These are phyloP conservation scores for Micromonas pusilla DNA, from an alignment of 139 green algal species.

Conservation along the genomic window DNA sequence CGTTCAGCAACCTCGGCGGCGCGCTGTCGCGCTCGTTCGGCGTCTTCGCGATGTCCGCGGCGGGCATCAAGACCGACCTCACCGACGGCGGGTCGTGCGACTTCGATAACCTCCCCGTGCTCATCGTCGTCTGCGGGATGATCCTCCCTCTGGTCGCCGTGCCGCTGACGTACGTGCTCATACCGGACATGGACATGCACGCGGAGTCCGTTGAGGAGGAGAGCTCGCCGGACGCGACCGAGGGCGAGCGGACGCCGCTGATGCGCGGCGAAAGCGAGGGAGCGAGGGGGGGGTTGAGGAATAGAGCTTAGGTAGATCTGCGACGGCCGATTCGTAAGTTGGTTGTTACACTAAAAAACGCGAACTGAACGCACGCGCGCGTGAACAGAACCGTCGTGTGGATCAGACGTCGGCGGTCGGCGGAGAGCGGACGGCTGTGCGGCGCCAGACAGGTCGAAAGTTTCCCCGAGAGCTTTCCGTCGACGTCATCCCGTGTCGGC, in stretches of 20 bases:
- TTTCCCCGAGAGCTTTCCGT: too few species aligned
- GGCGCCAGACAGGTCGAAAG: too few species aligned
- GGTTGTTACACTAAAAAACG: too few species aligned
- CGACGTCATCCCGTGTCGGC: too few species aligned
- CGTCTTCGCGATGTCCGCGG: conserved; percentile 9
- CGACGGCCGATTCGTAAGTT: too few species aligned
- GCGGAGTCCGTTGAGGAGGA: not conserved
- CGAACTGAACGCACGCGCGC: too few species aligned
- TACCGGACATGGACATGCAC: conserved; percentile 17
- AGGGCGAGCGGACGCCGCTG: not conserved
- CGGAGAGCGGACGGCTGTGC: too few species aligned
- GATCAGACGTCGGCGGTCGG: too few species aligned
- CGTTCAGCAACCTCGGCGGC: conserved; percentile 6
- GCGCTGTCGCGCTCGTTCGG: conserved; percentile 1
- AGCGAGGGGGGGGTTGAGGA: not conserved
- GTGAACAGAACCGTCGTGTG: too few species aligned
- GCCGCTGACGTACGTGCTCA: conserved; percentile 19
- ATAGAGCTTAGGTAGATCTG: too few species aligned
- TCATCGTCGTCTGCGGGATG: conserved; percentile 18
- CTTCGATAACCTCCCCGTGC: not conserved
- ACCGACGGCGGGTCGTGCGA: conserved; percentile 1
- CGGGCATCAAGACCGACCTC: conserved; percentile 18
- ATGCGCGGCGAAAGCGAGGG: not conserved
- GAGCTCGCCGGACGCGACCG: not conserved
- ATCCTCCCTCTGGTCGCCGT: not conserved